These are phyloP conservation scores for Diaporthe sp. DNA, from an alignment of 2,329 filamentous ascomycete genomes.

Conservation along the genomic window DNA sequence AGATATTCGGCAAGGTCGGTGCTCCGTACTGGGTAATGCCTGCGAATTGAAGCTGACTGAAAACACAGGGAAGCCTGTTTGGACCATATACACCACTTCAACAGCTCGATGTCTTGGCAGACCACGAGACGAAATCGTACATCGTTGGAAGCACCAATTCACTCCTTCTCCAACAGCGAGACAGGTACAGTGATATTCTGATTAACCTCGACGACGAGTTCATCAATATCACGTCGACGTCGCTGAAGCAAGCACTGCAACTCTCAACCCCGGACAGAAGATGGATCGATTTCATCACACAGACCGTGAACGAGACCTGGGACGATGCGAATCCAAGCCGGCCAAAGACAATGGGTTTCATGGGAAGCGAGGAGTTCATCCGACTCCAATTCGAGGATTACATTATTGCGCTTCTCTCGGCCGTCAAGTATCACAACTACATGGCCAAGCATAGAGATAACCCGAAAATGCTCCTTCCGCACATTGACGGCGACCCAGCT, in stretches of 20 bases:
- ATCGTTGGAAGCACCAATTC: constrained; percentile 98
- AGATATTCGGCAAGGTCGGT: constrained; percentile 90
- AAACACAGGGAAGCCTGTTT: constrained; percentile 85
- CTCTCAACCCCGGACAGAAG: constrained; percentile 90
- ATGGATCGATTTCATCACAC: constrained; percentile 97
- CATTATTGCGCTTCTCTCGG: constrained; percentile 87
- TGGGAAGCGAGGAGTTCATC: constrained; percentile 97
- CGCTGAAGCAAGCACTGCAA: constrained; percentile 80
- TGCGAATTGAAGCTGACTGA: constrained; percentile 25
- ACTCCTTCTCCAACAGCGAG: constrained; percentile 90
- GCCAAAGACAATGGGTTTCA: constrained; percentile 95
- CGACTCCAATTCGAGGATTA: constrained; percentile 98
- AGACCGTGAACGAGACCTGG: constrained; percentile 96
- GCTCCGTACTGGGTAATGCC: constrained; percentile 30
- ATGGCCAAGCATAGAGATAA: constrained; percentile 67
- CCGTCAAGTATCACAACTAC: constrained; percentile 89
- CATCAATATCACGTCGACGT: constrained; percentile 85
- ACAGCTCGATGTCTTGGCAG: constrained; percentile 92
- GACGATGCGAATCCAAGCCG: constrained; percentile 89
- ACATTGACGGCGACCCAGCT: constrained; percentile 86
- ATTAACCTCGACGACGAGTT: constrained; percentile 95
- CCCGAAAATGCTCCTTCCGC: constrained; percentile 72
- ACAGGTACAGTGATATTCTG: constrained; percentile 95
- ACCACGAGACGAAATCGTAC: constrained; percentile 96
- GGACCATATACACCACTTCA: constrained; percentile 97